Evolutionary conservation across 164 flowering plant species (phyloP), one percentile per base, ranked within the genome.

Genomic region (Magnolia officinalis): DNA sequence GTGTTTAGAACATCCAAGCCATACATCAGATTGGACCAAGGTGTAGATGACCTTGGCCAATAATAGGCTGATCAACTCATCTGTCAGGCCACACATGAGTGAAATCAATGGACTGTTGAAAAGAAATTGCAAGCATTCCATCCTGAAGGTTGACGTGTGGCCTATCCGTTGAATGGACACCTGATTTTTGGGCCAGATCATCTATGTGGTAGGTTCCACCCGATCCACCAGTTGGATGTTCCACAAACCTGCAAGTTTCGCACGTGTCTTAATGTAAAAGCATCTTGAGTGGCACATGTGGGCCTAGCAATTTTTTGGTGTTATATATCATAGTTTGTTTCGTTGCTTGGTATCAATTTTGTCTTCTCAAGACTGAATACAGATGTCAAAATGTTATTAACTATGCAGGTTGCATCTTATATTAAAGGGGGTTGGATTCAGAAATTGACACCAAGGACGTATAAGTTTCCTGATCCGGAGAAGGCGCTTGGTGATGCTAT

Each of bases 401-500:
- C 26, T 20, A 26, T 69, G 51, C 90, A 96, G 99, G 93, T 94
- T 72, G 87, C 95, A 76, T 67, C 75, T 24, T 81, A 89, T 83
- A 75, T 96, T 61, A 78, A 92, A 77, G 99, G 96, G 50, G 99
- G 99, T 6, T 96, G 98, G 98, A 90, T 92, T 82, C 99, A 96
- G 80, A 84, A 37, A 63, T 83, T 78, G 75, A 82, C 83, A 82
- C 86, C 86, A 71, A 88, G 88, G 76, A 26, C 86, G 8, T 96
- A 90, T 76, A 83, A 63, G 76, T 96, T 96, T 79, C 98, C 99
- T 50, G 83, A 93, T 84, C 63, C 98, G 50, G 86, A 85, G 67
- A 90, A 80, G 86, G 97, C 91, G 72, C 81, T 90, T 72, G 80
- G 77, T 75, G 93, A 91, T 88, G 97, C 99, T 74, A 76, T 90